Evolutionary conservation across 2,329 filamentous ascomycete genomes (phyloP), one percentile per base, ranked within the genome.

Genomic region (Rosellinia necatrix): DNA sequence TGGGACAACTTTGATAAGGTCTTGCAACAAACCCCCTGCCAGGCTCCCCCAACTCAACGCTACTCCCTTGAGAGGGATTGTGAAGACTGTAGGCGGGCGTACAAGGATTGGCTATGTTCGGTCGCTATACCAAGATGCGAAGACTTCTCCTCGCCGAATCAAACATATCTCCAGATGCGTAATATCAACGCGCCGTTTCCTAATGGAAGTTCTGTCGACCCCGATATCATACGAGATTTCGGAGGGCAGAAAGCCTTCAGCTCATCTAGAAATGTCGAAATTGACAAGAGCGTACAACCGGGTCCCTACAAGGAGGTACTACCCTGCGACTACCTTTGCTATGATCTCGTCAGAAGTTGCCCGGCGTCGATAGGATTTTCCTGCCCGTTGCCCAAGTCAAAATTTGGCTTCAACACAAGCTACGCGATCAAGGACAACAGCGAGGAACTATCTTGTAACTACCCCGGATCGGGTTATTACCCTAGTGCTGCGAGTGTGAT

Each of bases 41-140:
- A 96, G 66, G 88, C 91, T 2, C 82, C 83, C 0, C 75, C 82
- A 1, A 86, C 87, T 29, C 85, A 89, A 12, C 83, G 84, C 61
- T 99, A 96, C 75, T 96, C 92, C 1, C 84, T 97, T 12, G 89
- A 85, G 1, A 84, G 86, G 37, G 83, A 74, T 64, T 99, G 94
- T 77, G 73, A 77, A 38, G 83, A 96, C 72, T 99, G 94, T 74
- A 83, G 79, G 13, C 68, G 71, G 1, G 91, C 91, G 7, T 99
- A 99, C 81, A 97, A 96, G 72, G 80, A 86, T 68, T 99, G 94
- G 94, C 86, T 99, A 17, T 99, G 94, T 76, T 89, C 91, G 21
- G 92, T 97, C 24, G 89, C 86, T 13, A 94, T 99, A 59, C 94
- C 94, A 1, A 89, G 92, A 25, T 99, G 94, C 76, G 88, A 91